Evolutionary conservation across 192 early-diverging fungal genomes (phyloP), one percentile per base, ranked within the genome.

Genomic region (Chytriomyces confervae): DNA sequence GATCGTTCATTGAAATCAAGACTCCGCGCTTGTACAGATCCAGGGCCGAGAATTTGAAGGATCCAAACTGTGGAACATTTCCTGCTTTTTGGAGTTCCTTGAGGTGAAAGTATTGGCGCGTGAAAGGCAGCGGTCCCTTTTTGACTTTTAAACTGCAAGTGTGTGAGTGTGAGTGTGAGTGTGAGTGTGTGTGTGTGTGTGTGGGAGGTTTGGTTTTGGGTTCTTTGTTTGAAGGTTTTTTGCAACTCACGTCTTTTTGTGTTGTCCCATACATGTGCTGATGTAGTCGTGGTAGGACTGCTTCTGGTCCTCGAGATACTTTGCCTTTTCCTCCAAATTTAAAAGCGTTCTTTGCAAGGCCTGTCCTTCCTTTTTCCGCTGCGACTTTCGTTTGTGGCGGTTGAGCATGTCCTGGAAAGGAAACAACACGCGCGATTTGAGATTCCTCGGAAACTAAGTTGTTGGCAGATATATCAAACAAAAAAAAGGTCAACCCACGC

Each of bases 21-120:
- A 99, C 95, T 66, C 97, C 96, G 82, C 95, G 94, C 77, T 97
- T 93, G 78, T 95, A 89, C 67, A 99, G 84, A 68, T 95, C 91
- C 77, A 95, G 91, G 1, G 97, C 98, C 18, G 94, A 94, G 86
- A 97, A 99, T 90, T 99, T 98, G 90, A 90, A 98, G 60, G 97
- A 98, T 5, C 98, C 98, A 83, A 96, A 99, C 77, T 93, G 88
- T 0, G 98, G 98, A 45, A 99, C 93, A 7, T 85, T 89, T 23
- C 97, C 97, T 18, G 81, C 61, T 64, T 94, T 89, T 79, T 97
- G 89, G 61, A 99, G 86, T 49, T 94, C 92, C 11, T 91, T 86
- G 72, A 97, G 82, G 82, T 99, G 97, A 86, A 92, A 96, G 81
- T 98, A 98, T 87, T 99, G 98, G 46, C 92, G 86, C 6, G 95